Base-by-base conservation (phyloP, 805 yeast species). In the Kluyveromyces lactis region DNA sequence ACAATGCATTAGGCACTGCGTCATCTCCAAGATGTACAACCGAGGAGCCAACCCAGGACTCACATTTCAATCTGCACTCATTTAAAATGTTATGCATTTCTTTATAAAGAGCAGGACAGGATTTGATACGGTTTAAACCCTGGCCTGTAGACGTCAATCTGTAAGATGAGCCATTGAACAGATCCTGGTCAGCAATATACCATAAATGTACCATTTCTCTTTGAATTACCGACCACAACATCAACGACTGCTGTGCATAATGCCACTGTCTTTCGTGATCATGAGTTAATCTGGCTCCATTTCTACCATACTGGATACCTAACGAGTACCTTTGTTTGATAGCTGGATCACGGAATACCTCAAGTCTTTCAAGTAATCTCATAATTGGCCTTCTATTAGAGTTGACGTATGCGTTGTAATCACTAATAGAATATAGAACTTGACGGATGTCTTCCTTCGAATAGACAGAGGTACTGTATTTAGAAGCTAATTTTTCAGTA, bases 1-100 rank as follows among this genome's bases (percentile, higher is more conserved):
- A 82, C 43, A 84, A 56, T 0, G 90, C 87, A 56, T 83, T 83
- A 2, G 94, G 94, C 4, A 83, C 94, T 1, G 89, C 83, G 50
- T 79, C 81, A 57, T 83, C 94, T 30, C 92, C 94, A 13, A 84
- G 53, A 58, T 83, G 94, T 18, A 83, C 82, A 17, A 81, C 90
- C 12, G 83, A 75, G 4, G 86, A 77, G 2, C 94, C 94, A 26
- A 83, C 80, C 90, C 92, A 83, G 2, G 72, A 63, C 3, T 80
- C 74, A 17, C 83, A 74, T 36, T 68, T 67, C 23, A 64, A 57
- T 52, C 83, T 84, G 33, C 83, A 83, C 42, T 77, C 79, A n/a
- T 69, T 58, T 36, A 83, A 66, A 42, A 84, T 75, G 43, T 68
- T 70, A 48, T 80, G 80, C 89, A 84, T 84, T 39, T 77, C 77